Evolutionary conservation across 805 yeast genomes (phyloP), one percentile per base, ranked within the genome.

Genomic region (Saturnispora saitoi): DNA sequence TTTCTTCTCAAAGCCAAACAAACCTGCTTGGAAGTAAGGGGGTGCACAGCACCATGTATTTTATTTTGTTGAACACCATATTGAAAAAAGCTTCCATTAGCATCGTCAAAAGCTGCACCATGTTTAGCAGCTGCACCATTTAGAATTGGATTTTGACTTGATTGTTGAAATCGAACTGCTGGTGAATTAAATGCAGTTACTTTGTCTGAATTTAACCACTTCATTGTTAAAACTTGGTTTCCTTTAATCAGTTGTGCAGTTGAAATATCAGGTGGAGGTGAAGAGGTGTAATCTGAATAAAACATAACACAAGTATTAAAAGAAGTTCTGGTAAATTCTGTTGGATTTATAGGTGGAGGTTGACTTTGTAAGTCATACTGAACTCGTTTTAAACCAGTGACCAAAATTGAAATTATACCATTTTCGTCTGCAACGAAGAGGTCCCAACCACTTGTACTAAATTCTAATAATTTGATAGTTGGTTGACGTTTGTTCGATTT

Each of bases 381-480:
- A 3, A 57, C 66, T 65, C 69, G 54, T 58, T 62, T 54, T 19
- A 76, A 70, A 3, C 84, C 83, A 0, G 80, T 69, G 0, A 74
- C 75, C 20, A 75, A 60, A 50, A 81, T 73, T 2, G 84, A 74
- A 41, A 81, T 65, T 49, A 81, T 78, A 2, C 96, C 96, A 32
- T 70, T 60, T 20, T 72, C 73, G 62, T 90, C 98, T 40, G 85
- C 72, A 3, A 85, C 77, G 2, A 95, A 95, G 43, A 93, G 71
- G 58, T 90, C 95, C 49, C 85, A 80, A 41, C 91, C 91, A 0
- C 81, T 69, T 43, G 80, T 78, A 50, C 93, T 81, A 89, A 96
- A 93, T 36, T 75, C 68, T 5, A 87, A 75, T 24, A 71, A 58
- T 1, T 71, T 44, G 1, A 63, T 42, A 3, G 54, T 50, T 0